Evolutionary conservation across 768 basidiomycete species (phyloP), one percentile per base, ranked within the genome.

Genomic region (Sistotremastrum niveocremeum): DNA sequence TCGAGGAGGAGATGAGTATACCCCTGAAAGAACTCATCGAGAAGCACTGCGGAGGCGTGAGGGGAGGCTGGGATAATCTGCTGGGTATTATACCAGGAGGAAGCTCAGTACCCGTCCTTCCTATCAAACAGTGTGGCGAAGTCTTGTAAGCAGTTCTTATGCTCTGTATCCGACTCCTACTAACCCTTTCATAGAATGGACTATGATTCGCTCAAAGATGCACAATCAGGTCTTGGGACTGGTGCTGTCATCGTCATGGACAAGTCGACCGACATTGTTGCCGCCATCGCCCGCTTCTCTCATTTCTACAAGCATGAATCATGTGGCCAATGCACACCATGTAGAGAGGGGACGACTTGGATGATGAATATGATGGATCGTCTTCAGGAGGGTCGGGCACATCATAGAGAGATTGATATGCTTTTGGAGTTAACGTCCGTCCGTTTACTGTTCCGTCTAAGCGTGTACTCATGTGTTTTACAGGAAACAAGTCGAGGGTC

Each of bases 291-390:
- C 3, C 83, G 94, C 35, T 95, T 99, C 69, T 71, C 88, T 36
- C 76, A 84, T 74, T 97, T 98, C 70, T 97, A 97, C 72, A 94
- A 95, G 65, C 94, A 97, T 66, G 94, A 98, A 60, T 94, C 90
- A 1, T 98, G 93, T 55, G 93, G 94, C 9, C 94, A 98, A 60
- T 97, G 93, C 56, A 93, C 90, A 7, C 90, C 91, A 3, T 94
- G 90, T 61, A 69, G 88, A 51, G 86, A 91, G 57, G 90, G 91
- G 35, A 98, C 94, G 2, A 95, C 90, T 0, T 98, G 94, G 94
- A 89, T 99, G 86, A 88, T 84, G 78, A 94, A 97, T 65, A 97
- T 98, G 90, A 99, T 99, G 94, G 76, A 89, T 61, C 81, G 94
- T 41, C 78, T 99, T 71, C 88, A 85, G 11, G 84, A 87, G 58